phyloP scores from a whole-genome alignment of 2,329 filamentous ascomycete species.

The Aspergillus costaricaensis region DNA sequence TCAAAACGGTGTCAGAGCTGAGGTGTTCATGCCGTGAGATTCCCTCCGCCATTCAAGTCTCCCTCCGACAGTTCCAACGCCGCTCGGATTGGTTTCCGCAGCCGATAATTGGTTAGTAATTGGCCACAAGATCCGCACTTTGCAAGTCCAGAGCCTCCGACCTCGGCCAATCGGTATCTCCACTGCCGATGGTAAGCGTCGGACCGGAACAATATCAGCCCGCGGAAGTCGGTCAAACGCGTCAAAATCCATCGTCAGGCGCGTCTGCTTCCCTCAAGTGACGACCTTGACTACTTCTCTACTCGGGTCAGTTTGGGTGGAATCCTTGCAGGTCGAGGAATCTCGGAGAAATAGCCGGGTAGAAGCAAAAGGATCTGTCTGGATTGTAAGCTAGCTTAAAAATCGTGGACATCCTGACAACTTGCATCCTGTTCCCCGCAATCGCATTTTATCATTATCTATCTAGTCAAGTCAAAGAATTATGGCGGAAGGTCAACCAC shows the following conservation, averaged over 20 bases:
- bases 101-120: slow-evolving; percentile 6
- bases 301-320: neutral
- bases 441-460: slow-evolving; percentile 4
- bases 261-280: neutral
- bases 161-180: slow-evolving; percentile 15
- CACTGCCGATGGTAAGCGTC: slow-evolving; percentile 19
- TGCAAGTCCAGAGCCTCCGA: slow-evolving; percentile 17
- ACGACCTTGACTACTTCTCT: neutral
- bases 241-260: slow-evolving; percentile 15
- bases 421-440: slow-evolving; percentile 7
- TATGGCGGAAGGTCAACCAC: slow-evolving; percentile 34
- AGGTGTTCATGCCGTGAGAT: slow-evolving; percentile 3
- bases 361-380: neutral
- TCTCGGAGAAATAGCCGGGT: neutral
- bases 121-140: slow-evolving; percentile 2
- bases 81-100: neutral
- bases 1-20: neutral
- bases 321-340: neutral
- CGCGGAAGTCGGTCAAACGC: slow-evolving; percentile 18
- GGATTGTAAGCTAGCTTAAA: neutral
- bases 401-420: neutral
- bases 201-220: slow-evolving; percentile 21
- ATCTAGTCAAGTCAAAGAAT: slow-evolving; percentile 7
- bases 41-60: too few relatives aligned
- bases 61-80: neutral